Base-by-base conservation (phyloP, 352 stramenopile species). In the Phytophthora agathidicida region DNA sequence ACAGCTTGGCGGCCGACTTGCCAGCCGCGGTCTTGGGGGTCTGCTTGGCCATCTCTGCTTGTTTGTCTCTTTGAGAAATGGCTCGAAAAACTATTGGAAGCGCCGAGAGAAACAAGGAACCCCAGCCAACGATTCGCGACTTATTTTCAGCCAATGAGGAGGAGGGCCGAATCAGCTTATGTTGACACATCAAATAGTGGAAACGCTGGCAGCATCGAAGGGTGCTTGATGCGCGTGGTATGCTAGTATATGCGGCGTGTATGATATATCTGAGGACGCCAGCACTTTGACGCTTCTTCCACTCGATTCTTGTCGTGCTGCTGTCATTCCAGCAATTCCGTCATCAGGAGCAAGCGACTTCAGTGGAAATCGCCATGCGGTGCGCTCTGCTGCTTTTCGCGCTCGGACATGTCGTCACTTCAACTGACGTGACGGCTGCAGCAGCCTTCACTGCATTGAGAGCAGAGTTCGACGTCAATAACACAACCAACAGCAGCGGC, bases 1-100 rank as follows among this genome's bases (percentile, higher is more conserved):
- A 90, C 51, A 97, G 82, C 58, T 95, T 89, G 65, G 88, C 80
- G 81, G 96, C 96, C 78, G 96, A 96, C 77, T 96, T 94, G 87
- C 83, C 83, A 67, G 83, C 88, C 60, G 78, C 60, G 47, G 78
- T 93, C 87, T 96, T 94, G 33, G 82, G 68, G 63, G 28, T 59
- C 31, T 36, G 52, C 77, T 91, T 91, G 37, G 84, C 83, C 83
- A 94, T 93, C 73, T 72, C 59, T 60, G 35, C 42, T 48, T 60
- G 57, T 88, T 81, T 71, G 77, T 71, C 78, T 77, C 73, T 78
- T 91, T 69, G 65, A 68, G 67, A 74, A 75, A 69, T 72, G 62
- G 62, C 14, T 6, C 16, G 17, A 6, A 16, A 20, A 2, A 3
- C 2, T 10, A 42, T 35, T 16, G 11, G 11, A 22, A 42, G 14